These are phyloP conservation scores for Leishmania guyanensis DNA, from an alignment of 208 protist species.

Conservation along the genomic window DNA sequence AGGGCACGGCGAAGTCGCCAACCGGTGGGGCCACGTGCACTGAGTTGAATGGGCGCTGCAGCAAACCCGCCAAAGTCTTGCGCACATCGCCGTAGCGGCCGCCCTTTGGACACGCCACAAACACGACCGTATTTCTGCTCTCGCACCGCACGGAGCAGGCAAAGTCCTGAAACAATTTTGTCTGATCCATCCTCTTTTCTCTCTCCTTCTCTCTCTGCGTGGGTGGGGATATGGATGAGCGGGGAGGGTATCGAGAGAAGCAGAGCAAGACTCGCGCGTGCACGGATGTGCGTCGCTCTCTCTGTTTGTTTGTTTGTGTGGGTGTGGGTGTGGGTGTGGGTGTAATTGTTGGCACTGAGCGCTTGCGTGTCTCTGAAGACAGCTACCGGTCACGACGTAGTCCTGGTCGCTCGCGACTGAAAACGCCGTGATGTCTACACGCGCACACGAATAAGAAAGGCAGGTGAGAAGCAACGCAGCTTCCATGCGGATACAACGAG, in stretches of 20 bases:
- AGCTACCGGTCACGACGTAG: background rate
- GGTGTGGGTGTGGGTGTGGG: background rate
- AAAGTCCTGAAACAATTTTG: conserved; percentile 58
- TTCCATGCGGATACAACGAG: background rate
- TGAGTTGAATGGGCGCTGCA: conserved; percentile 48
- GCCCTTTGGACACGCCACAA: conserved; percentile 57
- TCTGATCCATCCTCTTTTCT: conserved; percentile 28
- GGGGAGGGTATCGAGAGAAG: background rate
- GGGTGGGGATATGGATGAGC: background rate
- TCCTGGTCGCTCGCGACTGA: background rate
- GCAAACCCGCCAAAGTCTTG: conserved; percentile 64
- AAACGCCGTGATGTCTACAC: background rate
- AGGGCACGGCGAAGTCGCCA: conserved; percentile 13
- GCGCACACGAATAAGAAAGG: background rate
- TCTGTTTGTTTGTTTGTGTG: too few relatives aligned
- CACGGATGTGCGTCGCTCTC: background rate
- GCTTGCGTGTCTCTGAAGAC: background rate
- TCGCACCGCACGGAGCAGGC: conserved; percentile 60
- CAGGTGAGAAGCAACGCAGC: background rate
- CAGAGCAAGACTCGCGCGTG: background rate
- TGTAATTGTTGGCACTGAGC: background rate
- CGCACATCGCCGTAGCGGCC: conserved; percentile 71
- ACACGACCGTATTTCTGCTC: conserved; percentile 52
- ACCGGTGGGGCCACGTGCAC: conserved; percentile 36
- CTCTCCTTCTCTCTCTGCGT: background rate